A percentile compares a stretch with the other conserved stretches of the same genome.
These are phyloP conservation scores for Lycium ferocissimum DNA, from an alignment of 257 asterid genomes.

Conservation along the genomic window DNA sequence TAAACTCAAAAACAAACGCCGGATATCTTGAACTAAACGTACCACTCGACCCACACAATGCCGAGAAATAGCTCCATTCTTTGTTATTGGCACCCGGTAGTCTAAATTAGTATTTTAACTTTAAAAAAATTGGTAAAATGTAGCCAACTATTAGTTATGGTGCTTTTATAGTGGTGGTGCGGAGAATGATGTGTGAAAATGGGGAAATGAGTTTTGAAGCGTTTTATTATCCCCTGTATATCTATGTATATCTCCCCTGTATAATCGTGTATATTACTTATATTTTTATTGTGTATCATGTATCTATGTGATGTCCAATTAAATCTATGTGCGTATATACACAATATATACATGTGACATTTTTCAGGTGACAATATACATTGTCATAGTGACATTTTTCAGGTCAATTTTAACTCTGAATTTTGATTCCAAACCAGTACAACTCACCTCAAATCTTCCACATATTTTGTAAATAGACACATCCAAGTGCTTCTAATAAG, in stretches of 20 bases:
- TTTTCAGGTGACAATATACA: background rate
- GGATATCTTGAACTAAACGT: no score
- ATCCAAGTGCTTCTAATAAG: no score
- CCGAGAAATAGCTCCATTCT: no score
- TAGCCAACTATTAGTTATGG: background rate
- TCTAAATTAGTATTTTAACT: no score
- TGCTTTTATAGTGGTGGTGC: background rate
- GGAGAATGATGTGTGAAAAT: background rate
- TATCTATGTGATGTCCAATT: no score
- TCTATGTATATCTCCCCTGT: background rate
- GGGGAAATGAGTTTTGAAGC: background rate
- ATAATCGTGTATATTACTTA: background rate
- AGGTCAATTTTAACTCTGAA: background rate
- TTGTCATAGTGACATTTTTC: no score
- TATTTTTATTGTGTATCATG: no score
- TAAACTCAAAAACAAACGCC: no score
- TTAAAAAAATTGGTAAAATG: background rate
- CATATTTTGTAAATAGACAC: no score
- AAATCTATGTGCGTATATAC: background rate
- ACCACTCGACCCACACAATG: no score
- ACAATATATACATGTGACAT: background rate
- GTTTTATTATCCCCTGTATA: background rate
- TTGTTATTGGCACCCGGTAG: no score
- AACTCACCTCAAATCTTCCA: background rate
- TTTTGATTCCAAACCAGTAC: no score